A percentile compares a stretch with the other conserved stretches of the same genome.
Conservation (phyloP, 306 rosid genomes). For the Macrotyloma uniflorum region DNA sequence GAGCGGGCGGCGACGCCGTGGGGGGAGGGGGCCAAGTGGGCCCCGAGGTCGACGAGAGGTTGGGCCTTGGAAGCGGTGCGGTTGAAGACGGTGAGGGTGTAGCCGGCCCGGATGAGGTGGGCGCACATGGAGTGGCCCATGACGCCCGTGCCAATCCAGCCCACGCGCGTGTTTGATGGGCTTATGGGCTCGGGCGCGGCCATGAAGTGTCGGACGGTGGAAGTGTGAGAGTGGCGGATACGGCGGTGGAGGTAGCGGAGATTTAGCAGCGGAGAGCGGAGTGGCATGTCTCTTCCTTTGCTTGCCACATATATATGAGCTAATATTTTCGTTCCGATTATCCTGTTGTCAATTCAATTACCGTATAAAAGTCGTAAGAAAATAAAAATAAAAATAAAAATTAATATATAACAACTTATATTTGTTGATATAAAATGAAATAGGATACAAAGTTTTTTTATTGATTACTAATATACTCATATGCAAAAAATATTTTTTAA, state of each 20-base stretch:
- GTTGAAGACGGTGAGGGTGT: slow-evolving; percentile 84
- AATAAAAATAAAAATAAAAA: too few species aligned
- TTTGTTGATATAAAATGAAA: too few species aligned
- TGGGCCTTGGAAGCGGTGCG: slow-evolving; percentile 88
- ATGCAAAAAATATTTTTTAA: too few species aligned
- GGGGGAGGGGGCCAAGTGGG: slow-evolving; percentile 65
- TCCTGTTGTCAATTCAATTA: too few species aligned
- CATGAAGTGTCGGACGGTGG: slow-evolving; percentile 54
- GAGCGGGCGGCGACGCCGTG: slow-evolving; percentile 70
- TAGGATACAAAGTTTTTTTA: too few species aligned
- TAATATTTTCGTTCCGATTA: background rate
- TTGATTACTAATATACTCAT: too few species aligned
- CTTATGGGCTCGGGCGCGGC: slow-evolving; percentile 49
- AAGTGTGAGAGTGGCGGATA: slow-evolving; percentile 26
- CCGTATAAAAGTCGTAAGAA: too few species aligned
- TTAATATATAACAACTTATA: too few species aligned
- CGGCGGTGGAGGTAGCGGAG: slow-evolving; percentile 26
- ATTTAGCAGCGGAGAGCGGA: slow-evolving; percentile 11
- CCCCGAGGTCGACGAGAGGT: slow-evolving; percentile 80
- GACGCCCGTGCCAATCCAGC: slow-evolving; percentile 97
- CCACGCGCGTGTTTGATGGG: slow-evolving; percentile 81
- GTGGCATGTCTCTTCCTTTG: slow-evolving; percentile 14
- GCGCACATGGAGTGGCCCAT: slow-evolving; percentile 91
- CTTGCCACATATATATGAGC: slow-evolving; percentile 4
- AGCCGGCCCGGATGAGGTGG: slow-evolving; percentile 88